Base-by-base conservation (phyloP, 805 yeast species). In the Isabelozyma gotoi region DNA sequence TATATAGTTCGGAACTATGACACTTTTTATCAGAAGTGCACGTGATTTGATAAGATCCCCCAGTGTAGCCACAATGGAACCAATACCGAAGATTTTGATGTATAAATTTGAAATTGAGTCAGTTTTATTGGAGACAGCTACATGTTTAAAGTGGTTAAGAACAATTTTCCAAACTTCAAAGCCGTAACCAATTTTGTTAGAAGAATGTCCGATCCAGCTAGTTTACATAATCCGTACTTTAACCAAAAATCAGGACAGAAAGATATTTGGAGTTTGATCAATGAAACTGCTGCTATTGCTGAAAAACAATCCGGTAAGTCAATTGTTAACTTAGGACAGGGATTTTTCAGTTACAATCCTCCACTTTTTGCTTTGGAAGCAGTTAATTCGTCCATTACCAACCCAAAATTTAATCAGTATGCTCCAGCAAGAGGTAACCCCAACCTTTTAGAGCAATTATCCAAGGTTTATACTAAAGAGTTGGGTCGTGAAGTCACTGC, bases 311-410 rank as follows among this genome's bases (percentile, higher is more conserved):
- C 79, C 31, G 90, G 89, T n/a, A 76, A 85, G 54, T 86, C 88
- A 41, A 81, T 92, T 43, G 84, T 85, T 47, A 94, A 94, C 56
- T 76, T 94, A 45, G 99, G 99, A 27, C 99, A 94, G 65, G 99
- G 99, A 2, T 94, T 94, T 68, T 94, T 94, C 73, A 89, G 97
- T 2, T 94, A 92, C 63, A 79, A 91, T 21, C 99, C 99, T 2
- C 99, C 99, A 0, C 78, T 82, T n/a, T 94, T 94, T 66, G 97
- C 96, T 12, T 73, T 86, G 46, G 76, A 81, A 8, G 95, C 96
- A 5, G 95, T 92, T 14, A 79, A 82, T 50, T 74, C 77, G 35
- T 92, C 97, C 0, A 73, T 90, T 36, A 82, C 80, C 42, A 72
- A 71, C 27, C 84, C 98, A 3, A 74, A 82, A 45, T 80, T 80